These are phyloP conservation scores for Albifimbria verrucaria DNA, from an alignment of 2,329 filamentous ascomycete genomes.

Conservation along the genomic window DNA sequence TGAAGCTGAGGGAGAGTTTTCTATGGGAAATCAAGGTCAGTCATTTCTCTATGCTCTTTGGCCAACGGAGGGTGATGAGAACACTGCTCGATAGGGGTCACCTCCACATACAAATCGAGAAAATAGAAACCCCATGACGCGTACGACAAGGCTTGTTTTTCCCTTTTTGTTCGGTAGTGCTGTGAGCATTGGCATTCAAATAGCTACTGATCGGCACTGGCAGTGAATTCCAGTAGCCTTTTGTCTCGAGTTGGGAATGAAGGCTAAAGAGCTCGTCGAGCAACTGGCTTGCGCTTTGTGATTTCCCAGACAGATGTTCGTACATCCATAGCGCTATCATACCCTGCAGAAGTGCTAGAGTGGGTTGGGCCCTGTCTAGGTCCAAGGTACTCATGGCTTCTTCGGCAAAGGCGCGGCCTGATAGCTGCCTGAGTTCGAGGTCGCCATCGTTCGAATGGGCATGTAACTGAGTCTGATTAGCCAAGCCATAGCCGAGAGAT, in stretches of 20 bases:
- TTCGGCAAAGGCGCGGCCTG: not conserved
- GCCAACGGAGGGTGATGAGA: not conserved
- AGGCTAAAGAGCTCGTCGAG: not conserved
- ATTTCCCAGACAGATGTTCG: not conserved
- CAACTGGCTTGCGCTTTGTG: not conserved
- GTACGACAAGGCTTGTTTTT: not conserved
- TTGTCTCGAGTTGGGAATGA: not conserved
- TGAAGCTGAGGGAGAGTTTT: not conserved
- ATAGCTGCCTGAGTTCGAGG: not conserved
- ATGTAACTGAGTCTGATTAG: not conserved
- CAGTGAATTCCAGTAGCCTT: not conserved
- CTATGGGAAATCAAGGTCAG: not conserved
- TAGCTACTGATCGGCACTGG: not conserved
- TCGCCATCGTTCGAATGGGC: not conserved
- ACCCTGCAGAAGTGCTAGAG: not conserved
- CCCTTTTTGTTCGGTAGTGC: not conserved
- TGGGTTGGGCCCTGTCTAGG: not conserved
- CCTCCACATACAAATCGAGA: not conserved
- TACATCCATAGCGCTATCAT: not conserved
- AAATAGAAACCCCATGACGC: not conserved
- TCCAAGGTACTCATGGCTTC: not conserved
- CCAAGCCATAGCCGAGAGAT: not conserved
- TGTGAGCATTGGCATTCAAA: not conserved
- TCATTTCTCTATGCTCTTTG: not conserved
- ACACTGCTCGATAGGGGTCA: not conserved